Base-by-base conservation (phyloP, 2,329 filamentous ascomycete genomes). In the Fusarium sp. region DNA sequence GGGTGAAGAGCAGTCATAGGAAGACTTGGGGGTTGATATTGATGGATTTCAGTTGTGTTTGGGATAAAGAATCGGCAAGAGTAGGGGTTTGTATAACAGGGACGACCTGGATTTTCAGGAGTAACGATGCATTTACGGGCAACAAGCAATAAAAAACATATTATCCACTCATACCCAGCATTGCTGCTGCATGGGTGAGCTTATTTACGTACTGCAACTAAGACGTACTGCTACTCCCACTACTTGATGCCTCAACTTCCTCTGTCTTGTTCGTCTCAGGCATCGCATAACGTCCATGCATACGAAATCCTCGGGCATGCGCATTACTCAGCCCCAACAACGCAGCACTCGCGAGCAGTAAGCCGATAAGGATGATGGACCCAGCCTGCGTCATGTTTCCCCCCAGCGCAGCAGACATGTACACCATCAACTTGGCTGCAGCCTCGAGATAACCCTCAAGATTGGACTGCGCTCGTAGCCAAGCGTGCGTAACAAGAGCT, bases 401-500 rank as follows among this genome's bases (percentile, higher is more conserved):
- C 53, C 81, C 80, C 17, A 87, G 71, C 2, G 81, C 79, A 6
- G 83, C 84, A 38, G 82, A 81, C 4, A 85, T 66, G 66, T 86
- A 88, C 4, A 88, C 84, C 52, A 85, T 75, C 42, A 88, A 63
- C 61, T 85, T 87, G 9, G 84, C 80, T 1, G 74, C 68, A 0
- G 83, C 82, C 57, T 82, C 80, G 48, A 84, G 71, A 64, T 81
- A 83, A 27, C 80, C 77, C 61, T 88, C 81, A 3, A 79, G 42
- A 23, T 76, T 72, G 0, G 81, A 84, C 70, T 82, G 80, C 35
- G 79, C 74, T 10, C 79, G 76, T 41, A 89, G 71, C 85, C 85
- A 88, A 25, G 78, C 67, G 4, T 82, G 80, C 4, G 82, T 80
- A 1, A 85, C 88, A 36, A 88, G 78, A 27, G 85, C 84, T 53